A percentile compares a stretch with the other conserved stretches of the same genome.
Evolutionary conservation across 2,329 filamentous ascomycete species (phyloP).

Genomic region (Chaetomium sp.): DNA sequence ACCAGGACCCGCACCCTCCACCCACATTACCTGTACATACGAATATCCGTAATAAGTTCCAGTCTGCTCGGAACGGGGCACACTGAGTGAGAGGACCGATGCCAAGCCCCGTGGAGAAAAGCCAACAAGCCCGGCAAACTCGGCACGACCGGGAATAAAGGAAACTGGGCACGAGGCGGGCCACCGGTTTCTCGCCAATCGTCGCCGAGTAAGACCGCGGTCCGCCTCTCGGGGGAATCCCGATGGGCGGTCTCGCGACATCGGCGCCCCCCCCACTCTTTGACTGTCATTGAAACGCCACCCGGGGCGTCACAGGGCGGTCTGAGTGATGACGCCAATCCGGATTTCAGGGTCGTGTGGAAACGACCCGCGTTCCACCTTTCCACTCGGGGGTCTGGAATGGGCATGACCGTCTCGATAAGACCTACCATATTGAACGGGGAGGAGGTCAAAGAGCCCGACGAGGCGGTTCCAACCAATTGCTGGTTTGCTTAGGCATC

Average conservation of each 20-base stretch:
- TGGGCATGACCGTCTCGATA: not conserved
- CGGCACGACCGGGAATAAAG: slow-evolving; percentile 18
- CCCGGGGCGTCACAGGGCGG: not conserved
- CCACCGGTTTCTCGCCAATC: slow-evolving; percentile 3
- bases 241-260: slow-evolving; percentile 3
- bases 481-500: slow-evolving; percentile 7
- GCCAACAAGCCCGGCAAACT: slow-evolving; percentile 13
- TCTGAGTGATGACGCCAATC: not conserved
- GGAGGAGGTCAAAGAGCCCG: not conserved
- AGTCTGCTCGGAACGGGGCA: not conserved
- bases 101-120: not conserved
- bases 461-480: slow-evolving; percentile 6
- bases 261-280: not conserved
- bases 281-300: not conserved
- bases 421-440: not conserved
- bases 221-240: not conserved
- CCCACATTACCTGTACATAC: not conserved
- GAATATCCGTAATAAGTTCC: too few relatives aligned
- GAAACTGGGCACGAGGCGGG: slow-evolving; percentile 1
- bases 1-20: not conserved
- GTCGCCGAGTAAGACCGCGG: not conserved
- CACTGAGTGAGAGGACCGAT: not conserved
- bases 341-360: not conserved
- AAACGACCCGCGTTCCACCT: not conserved
- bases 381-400: too few relatives aligned